phyloP scores from a whole-genome alignment of 1,139 yeast species.

The Pichia sp. region DNA sequence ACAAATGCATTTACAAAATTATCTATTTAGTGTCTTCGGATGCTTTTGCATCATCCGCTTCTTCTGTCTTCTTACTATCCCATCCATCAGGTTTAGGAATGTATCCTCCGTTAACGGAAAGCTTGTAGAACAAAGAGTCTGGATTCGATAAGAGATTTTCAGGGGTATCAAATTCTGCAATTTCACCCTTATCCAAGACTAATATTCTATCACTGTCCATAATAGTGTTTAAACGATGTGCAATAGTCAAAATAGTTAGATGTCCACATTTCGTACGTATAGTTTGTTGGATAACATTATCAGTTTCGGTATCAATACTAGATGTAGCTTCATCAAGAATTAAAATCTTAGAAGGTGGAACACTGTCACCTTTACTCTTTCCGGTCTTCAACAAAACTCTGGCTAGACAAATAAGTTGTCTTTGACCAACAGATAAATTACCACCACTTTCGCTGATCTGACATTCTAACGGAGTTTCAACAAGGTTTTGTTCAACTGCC shows the following conservation, averaged over 20 bases:
- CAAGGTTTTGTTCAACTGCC: constrained; percentile 29
- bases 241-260: constrained; percentile 75
- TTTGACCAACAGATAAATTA: constrained; percentile 74
- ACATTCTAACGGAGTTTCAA: constrained; percentile 38
- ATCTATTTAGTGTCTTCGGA: too few species aligned
- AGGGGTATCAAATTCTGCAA: constrained; percentile 72
- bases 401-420: constrained; percentile 73
- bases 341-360: constrained; percentile 55
- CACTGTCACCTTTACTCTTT: constrained; percentile 7
- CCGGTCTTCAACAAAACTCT: constrained; percentile 55
- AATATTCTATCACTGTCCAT: constrained; percentile 74
- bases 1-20: too few species aligned
- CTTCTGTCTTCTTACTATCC: neutral
- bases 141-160: constrained; percentile 42
- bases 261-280: constrained; percentile 61
- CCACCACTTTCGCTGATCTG: constrained; percentile 66
- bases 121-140: constrained; percentile 47
- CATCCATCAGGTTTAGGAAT: constrained; percentile 11
- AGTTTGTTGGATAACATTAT: constrained; percentile 69
- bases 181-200: constrained; percentile 65
- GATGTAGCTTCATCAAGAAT: constrained; percentile 86
- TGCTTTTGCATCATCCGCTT: neutral
- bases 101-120: constrained; percentile 51
- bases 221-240: constrained; percentile 81
- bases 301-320: constrained; percentile 80